Evolutionary conservation across 78 protist genomes (phyloP).

Genomic region (Dictyostelium capitatum): DNA sequence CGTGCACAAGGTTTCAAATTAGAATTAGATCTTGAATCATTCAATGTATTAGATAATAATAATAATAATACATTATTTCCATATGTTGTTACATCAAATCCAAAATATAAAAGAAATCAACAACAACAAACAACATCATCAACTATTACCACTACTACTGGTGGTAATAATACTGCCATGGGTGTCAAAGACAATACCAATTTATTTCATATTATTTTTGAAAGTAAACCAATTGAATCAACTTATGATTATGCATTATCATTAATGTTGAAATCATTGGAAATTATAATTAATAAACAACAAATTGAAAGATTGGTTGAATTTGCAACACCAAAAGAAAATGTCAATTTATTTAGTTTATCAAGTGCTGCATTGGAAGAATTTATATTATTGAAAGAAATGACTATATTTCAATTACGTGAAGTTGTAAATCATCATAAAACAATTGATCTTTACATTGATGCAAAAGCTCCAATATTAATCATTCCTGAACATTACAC

Average conservation of each 20-base stretch:
- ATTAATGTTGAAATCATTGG: constrained; percentile 48
- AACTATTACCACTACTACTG: neutral
- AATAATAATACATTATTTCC: constrained; percentile 46
- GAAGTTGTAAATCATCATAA: constrained; percentile 76
- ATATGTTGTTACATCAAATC: constrained; percentile 65
- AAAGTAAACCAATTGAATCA: constrained; percentile 61
- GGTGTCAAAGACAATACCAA: constrained; percentile 14
- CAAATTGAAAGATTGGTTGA: constrained; percentile 78
- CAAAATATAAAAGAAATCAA: constrained; percentile 52
- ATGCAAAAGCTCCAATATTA: constrained; percentile 74
- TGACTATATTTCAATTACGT: constrained; percentile 73
- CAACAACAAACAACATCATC: neutral
- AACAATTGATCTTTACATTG: constrained; percentile 63
- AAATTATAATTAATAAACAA: constrained; percentile 49
- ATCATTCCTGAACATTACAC: constrained; percentile 56
- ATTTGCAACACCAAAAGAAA: constrained; percentile 81
- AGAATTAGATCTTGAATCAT: constrained; percentile 66
- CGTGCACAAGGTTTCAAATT: constrained; percentile 63
- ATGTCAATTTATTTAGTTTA: constrained; percentile 55
- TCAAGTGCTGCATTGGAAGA: constrained; percentile 71
- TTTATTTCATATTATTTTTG: constrained; percentile 62
- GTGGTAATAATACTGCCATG: neutral
- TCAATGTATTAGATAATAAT: constrained; percentile 54
- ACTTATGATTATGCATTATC: constrained; percentile 58
- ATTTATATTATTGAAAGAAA: constrained; percentile 65